Percentiles rank a stretch among this genome's conserved stretches.
Conservation (phyloP, 345 rosid species). For the Aquilaria malaccensis region DNA sequence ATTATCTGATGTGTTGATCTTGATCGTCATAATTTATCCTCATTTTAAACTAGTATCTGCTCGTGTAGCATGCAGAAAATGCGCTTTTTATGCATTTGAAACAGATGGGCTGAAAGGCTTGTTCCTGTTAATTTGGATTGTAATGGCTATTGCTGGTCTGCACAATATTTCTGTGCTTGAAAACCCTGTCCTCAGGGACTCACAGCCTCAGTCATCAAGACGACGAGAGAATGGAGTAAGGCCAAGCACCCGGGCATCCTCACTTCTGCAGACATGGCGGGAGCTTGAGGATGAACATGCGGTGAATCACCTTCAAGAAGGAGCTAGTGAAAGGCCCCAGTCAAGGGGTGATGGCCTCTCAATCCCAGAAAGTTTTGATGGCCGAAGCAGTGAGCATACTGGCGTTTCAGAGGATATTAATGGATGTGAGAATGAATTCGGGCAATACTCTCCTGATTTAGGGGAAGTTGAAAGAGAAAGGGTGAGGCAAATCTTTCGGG, state of each 20-base stretch:
- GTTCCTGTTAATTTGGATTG: slow-evolving; percentile 12
- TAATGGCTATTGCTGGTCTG: slow-evolving; percentile 81
- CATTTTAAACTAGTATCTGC: slow-evolving; percentile 22
- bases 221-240: slow-evolving; percentile 51
- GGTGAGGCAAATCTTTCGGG: slow-evolving; percentile 79
- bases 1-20: slow-evolving; percentile 10
- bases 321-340: slow-evolving; percentile 40
- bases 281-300: slow-evolving; percentile 86
- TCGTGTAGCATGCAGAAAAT: slow-evolving; percentile 29
- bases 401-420: slow-evolving; percentile 35
- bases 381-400: slow-evolving; percentile 28
- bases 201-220: slow-evolving; percentile 49
- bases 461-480: slow-evolving; percentile 83
- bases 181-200: slow-evolving; percentile 62
- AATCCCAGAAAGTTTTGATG: slow-evolving; percentile 32
- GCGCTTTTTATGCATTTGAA: slow-evolving; percentile 22
- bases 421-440: slow-evolving; percentile 42
- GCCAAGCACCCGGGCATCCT: slow-evolving; percentile 60
- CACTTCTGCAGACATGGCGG: slow-evolving; percentile 78
- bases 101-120: slow-evolving; percentile 36
- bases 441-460: slow-evolving; percentile 54
- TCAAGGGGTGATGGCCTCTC: slow-evolving; percentile 34
- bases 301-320: slow-evolving; percentile 52
- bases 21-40: slow-evolving; percentile 15
- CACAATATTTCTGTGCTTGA: slow-evolving; percentile 71